Evolutionary conservation across 495 filamentous ascomycete genomes (phyloP), one percentile per base, ranked within the genome.

Genomic region (Podospora didyma): DNA sequence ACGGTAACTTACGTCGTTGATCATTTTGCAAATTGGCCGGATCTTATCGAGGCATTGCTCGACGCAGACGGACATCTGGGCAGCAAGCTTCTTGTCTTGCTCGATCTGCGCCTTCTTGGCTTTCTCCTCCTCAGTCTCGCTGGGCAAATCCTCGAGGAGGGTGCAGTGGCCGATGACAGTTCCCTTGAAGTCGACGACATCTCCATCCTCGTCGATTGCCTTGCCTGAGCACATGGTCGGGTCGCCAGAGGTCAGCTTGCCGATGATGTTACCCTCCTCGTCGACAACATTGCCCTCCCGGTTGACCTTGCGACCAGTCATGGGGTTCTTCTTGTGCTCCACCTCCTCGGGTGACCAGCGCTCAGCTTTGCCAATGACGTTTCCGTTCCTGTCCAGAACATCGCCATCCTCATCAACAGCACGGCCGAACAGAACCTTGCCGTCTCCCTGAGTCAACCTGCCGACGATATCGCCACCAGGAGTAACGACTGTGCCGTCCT

Each of bases 11-110:
- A 90, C 89, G 51, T 93, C 86, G 3, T 82, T 86, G 72, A 96
- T 96, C 80, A 90, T 83, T 69, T 90, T 90, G 80, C 87, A 87
- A 60, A 97, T 80, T 2, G 92, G 92, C 61, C 87, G 83, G 64
- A 97, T 82, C 61, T 83, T 86, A 54, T 96, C 92, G 1, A 96
- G 75, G 2, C 89, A 90, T 67, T 90, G 86, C 56, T 82, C 76
- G 62, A 96, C 82, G 69, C 91, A 90, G 49, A 65, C 69, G 7
- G 79, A 69, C 81, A 97, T 90, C 77, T 89, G 88, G 41, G 82
- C 78, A 0, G 92, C 92, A 50, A 96, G 77, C 72, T 92, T 82
- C 46, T 72, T 75, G 65, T 95, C 89, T 47, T 85, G 73, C 64
- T 88, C 85, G 2, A 76, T 71, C 68, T 86, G 78, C 51, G 79